Percentiles rank a stretch among this genome's conserved stretches.
Conservation (phyloP, 495 filamentous ascomycete species). For the Penicillium verhagenii region DNA sequence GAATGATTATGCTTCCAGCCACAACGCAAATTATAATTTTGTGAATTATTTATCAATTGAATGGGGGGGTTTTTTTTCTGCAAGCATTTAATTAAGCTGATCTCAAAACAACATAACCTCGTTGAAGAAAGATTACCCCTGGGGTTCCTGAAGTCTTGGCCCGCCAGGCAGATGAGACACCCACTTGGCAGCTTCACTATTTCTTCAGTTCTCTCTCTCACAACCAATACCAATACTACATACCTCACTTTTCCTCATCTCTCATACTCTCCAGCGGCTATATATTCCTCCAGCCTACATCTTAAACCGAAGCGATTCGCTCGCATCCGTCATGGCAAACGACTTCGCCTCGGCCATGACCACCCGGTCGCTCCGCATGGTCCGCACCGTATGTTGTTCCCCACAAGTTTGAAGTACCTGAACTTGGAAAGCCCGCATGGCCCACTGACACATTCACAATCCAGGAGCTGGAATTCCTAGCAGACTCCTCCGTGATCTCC, state of each 20-base stretch:
- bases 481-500: slow-evolving; percentile 72
- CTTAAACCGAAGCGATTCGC: not conserved
- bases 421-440: not conserved
- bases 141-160: slow-evolving; percentile 5
- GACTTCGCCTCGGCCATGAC: slow-evolving; percentile 52
- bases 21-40: too few species aligned
- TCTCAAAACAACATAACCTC: too few species aligned
- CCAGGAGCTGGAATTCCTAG: slow-evolving; percentile 89
- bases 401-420: slow-evolving; percentile 5
- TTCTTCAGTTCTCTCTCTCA: not conserved
- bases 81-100: too few species aligned
- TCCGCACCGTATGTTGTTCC: slow-evolving; percentile 69
- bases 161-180: slow-evolving; percentile 3
- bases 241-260: not conserved
- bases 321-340: slow-evolving; percentile 34
- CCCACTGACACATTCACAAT: slow-evolving; percentile 6
- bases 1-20: too few species aligned
- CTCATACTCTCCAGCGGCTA: not conserved
- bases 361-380: slow-evolving; percentile 80
- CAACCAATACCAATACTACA: too few species aligned
- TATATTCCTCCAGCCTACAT: not conserved
- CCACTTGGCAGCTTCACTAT: not conserved
- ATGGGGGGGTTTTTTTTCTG: too few species aligned
- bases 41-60: too few species aligned
- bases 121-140: not conserved